These are phyloP conservation scores for Nigrospora sphaerica DNA, from an alignment of 2,329 filamentous ascomycete genomes.

Conservation along the genomic window DNA sequence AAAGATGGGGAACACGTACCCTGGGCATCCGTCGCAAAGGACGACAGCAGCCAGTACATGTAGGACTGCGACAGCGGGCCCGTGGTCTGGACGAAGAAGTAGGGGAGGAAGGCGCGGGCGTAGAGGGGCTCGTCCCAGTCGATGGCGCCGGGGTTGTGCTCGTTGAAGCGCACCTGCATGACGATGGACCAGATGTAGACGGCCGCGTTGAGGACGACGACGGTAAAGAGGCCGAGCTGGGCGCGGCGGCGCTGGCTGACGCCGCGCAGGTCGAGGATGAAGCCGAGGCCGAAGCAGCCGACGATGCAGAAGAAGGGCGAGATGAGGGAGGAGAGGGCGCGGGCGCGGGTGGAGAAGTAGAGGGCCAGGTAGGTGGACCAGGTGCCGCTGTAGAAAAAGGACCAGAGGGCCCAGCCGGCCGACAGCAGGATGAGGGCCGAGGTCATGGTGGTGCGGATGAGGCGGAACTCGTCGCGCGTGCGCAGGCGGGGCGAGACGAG, in stretches of 20 bases:
- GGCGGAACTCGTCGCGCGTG: slow-evolving; percentile 30
- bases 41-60: slow-evolving; percentile 36
- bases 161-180: slow-evolving; percentile 34
- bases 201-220: slow-evolving; percentile 36
- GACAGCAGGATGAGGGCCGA: slow-evolving; percentile 31
- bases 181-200: slow-evolving; percentile 43
- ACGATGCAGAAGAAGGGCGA: slow-evolving; percentile 43
- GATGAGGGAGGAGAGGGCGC: slow-evolving; percentile 35
- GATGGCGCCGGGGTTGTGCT: slow-evolving; percentile 30
- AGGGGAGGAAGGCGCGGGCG: slow-evolving; percentile 34
- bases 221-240: slow-evolving; percentile 34
- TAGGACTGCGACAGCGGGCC: slow-evolving; percentile 34
- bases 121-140: slow-evolving; percentile 37
- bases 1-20: slow-evolving; percentile 11
- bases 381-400: slow-evolving; percentile 37
- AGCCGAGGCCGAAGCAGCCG: slow-evolving; percentile 40
- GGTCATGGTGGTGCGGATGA: slow-evolving; percentile 28
- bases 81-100: slow-evolving; percentile 38
- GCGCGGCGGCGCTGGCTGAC: slow-evolving; percentile 35
- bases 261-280: slow-evolving; percentile 31
- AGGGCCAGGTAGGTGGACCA: slow-evolving; percentile 37
- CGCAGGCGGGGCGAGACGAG: slow-evolving; percentile 30
- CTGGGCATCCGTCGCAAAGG: slow-evolving; percentile 32
- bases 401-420: slow-evolving; percentile 35
- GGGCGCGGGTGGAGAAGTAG: slow-evolving; percentile 35